These are phyloP conservation scores for Zoysia matrella DNA, from an alignment of 202 grass and related monocot genomes.

Conservation along the genomic window DNA sequence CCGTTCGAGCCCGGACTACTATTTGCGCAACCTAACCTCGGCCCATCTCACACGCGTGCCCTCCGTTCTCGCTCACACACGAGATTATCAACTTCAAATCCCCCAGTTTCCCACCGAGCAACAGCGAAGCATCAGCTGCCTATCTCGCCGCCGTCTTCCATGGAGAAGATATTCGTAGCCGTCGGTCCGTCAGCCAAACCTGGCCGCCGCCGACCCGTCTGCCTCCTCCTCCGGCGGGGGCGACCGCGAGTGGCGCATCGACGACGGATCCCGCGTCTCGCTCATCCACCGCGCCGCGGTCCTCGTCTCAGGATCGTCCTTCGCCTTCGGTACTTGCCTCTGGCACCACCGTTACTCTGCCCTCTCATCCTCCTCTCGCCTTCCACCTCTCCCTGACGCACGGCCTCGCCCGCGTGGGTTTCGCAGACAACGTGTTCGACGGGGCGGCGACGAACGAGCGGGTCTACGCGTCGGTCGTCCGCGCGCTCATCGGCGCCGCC, in stretches of 20 bases:
- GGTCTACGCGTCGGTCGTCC: conserved; percentile 69
- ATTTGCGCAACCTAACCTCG: background rate
- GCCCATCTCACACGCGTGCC: background rate
- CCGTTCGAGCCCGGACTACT: too few species aligned
- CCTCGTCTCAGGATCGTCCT: conserved; percentile 61
- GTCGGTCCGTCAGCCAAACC: conserved; percentile 67
- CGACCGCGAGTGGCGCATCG: conserved; percentile 71
- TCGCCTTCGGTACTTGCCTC: conserved; percentile 71
- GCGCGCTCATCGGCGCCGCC: conserved; percentile 62
- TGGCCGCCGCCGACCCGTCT: background rate
- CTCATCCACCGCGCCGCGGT: conserved; percentile 55
- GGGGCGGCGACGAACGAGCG: conserved; percentile 55
- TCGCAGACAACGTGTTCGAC: conserved; percentile 83
- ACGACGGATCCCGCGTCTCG: conserved; percentile 61
- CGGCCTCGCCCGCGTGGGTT: background rate
- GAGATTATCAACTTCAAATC: conserved; percentile 49
- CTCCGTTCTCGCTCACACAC: too few species aligned
- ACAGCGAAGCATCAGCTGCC: conserved; percentile 4
- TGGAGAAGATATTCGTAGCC: conserved; percentile 97
- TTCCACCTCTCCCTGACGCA: background rate
- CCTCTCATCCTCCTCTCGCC: background rate
- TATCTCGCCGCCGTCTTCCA: conserved; percentile 5
- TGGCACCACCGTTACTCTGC: background rate
- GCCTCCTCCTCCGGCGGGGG: conserved; percentile 3
- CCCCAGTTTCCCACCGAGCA: background rate